Base-by-base conservation (phyloP, 768 basidiomycete genomes). In the Russula sp. region DNA sequence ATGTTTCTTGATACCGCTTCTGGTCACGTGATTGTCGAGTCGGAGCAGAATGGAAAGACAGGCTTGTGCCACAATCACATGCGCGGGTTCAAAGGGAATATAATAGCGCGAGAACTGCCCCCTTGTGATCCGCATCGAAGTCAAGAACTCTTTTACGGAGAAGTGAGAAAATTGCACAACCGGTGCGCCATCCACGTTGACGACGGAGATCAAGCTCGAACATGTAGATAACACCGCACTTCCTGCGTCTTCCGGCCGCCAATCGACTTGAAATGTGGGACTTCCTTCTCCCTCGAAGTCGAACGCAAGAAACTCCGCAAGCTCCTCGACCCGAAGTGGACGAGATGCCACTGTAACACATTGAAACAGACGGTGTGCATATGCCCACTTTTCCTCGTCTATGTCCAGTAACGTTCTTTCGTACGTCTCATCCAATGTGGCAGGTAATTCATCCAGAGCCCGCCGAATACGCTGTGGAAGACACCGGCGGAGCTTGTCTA, bases 161-260 rank as follows among this genome's bases (percentile, higher is more conserved):
- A 59, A 59, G n/a, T 59, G 48, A 2, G 50, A 47, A 35, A 59
- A 59, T 13, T 59, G 58, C 16, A 52, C 50, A 11, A 59, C 37
- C n/a, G 7, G 4, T 5, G 31, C 16, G 10, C 31, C 31, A 11
- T 9, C 18, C 13, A 14, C 20, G 8, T 44, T 10, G n/a, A 60
- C 39, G 6, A 44, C 16, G 0, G 40, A 1, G 6, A 60, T 53
- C 32, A 60, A 20, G 11, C 51, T 60, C 7, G 59, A 52, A 22
- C 59, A 60, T 0, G 52, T 60, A 22, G 40, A 50, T 8, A 59
- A 18, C 13, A 59, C 31, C 6, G 39, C 22, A 16, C 37, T 34
- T 27, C 27, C 35, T 35, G 59, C 27, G 11, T 53, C 20, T 20
- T 53, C 42, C 0, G 59, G 59, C 11, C 59, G 50, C 59, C 51